phyloP scores from a whole-genome alignment of 2,329 filamentous ascomycete species.

The Botrytis galanthina region DNA sequence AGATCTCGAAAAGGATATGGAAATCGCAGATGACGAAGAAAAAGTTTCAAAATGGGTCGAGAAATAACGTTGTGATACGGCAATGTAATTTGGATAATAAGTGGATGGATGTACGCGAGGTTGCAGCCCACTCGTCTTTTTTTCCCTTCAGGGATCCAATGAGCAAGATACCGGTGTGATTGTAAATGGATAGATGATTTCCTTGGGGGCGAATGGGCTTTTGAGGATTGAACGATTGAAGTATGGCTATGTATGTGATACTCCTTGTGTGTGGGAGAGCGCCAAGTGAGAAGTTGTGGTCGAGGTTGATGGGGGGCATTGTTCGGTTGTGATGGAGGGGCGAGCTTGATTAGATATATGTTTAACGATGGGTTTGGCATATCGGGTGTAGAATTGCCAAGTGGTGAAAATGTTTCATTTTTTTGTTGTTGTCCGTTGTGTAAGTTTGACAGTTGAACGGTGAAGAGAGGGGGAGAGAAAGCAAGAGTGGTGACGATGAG shows the following conservation, averaged over 20 bases:
- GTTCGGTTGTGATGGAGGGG: background rate
- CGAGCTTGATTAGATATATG: background rate
- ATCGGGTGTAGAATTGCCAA: background rate
- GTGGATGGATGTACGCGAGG: conserved; percentile 1
- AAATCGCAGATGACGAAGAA: conserved; percentile 2
- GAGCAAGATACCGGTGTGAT: too few relatives aligned
- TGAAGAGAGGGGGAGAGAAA: background rate
- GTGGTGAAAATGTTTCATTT: background rate
- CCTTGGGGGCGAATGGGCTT: too few relatives aligned
- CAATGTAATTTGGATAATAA: conserved; percentile 4
- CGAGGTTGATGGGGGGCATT: background rate
- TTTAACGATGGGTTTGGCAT: background rate
- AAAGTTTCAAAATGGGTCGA: background rate
- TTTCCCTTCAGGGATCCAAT: background rate
- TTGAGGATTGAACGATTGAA: background rate
- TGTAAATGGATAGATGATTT: background rate
- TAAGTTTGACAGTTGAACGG: background rate
- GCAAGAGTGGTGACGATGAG: background rate
- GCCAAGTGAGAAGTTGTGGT: background rate
- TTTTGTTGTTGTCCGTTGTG: background rate
- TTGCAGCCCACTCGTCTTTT: background rate
- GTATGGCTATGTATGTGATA: background rate
- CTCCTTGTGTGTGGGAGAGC: background rate
- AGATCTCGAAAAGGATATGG: background rate
- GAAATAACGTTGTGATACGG: background rate